Base-by-base conservation (phyloP, 78 protist species). In the Cyanophora paradoxa region DNA sequence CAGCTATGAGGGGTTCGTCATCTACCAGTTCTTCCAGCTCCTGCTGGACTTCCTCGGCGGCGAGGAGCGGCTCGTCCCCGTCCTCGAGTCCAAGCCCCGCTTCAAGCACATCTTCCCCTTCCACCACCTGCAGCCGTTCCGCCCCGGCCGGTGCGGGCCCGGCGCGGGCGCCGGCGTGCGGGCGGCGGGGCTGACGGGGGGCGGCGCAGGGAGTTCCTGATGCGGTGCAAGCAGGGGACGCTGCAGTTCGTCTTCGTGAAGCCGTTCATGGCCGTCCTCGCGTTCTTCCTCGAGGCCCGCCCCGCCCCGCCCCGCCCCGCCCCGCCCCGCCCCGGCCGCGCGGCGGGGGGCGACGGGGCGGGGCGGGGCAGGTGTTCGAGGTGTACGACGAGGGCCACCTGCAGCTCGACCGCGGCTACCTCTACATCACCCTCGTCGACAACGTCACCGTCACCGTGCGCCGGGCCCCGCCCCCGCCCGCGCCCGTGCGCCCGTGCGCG, bases 1-100 rank as follows among this genome's bases (percentile, higher is more conserved):
- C n/a, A n/a, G n/a, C 31, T 84, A 78, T 37, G 89, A 84, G 28
- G 73, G 77, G 24, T 78, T 34, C 39, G 89, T 79, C 28, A 16
- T 84, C 22, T 79, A 74, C 66, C 37, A 42, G 22, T 84, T 84
- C 74, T 75, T 74, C 58, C 3, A 11, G 40, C 69, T 79, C 52
- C 64, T 81, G 19, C 48, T 78, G 2, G 24, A 26, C 20, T 70
- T 4, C 33, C 78, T 82, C 58, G 74, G 74, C 44, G 78, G 79
- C 48, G 72, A 69, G 50, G 37, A 10, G 3, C 40, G 13, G 24
- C 57, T 73, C 52, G 26, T 3, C n/a, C n/a, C n/a, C n/a, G n/a
- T n/a, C n/a, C n/a, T n/a, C n/a, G n/a, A n/a, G n/a, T n/a, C n/a
- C n/a, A n/a, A n/a, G n/a, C n/a, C n/a, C n/a, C n/a, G n/a, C n/a